These are phyloP conservation scores for Hymenochaete sp. DNA, from an alignment of 1,284 basidiomycete species.

Conservation along the genomic window DNA sequence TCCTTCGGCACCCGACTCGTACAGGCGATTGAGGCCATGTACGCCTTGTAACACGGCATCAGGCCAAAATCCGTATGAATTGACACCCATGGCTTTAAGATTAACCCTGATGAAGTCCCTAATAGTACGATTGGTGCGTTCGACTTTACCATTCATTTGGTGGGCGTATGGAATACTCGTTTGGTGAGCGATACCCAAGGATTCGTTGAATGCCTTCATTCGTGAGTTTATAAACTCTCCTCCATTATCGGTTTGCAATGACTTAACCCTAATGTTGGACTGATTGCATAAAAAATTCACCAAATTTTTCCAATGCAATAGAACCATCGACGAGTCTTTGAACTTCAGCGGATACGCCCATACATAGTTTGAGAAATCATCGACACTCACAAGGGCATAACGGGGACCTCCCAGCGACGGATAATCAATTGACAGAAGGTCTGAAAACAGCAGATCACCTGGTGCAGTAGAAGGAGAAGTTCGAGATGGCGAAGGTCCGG, in stretches of 20 bases:
- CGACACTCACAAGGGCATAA: not conserved
- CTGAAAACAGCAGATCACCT: not conserved
- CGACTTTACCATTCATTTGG: slow-evolving; percentile 19
- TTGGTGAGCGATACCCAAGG: slow-evolving; percentile 4
- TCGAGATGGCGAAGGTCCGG: not conserved
- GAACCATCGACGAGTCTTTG: not conserved
- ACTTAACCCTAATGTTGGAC: not conserved
- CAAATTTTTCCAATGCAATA: not conserved
- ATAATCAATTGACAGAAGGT: slow-evolving; percentile 1
- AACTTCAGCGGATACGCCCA: not conserved
- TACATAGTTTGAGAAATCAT: not conserved
- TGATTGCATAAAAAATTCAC: not conserved
- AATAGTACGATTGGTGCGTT: slow-evolving; percentile 17
- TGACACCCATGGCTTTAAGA: slow-evolving; percentile 16
- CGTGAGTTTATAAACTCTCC: slow-evolving; percentile 9
- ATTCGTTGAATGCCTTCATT: slow-evolving; percentile 1
- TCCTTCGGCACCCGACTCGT: not conserved
- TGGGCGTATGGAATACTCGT: slow-evolving; percentile 13
- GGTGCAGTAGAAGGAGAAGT: not conserved
- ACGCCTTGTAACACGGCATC: slow-evolving; percentile 13
- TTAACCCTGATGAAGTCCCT: slow-evolving; percentile 14
- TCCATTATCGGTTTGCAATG: slow-evolving; percentile 11
- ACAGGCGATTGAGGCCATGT: not conserved
- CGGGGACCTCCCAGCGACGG: not conserved
- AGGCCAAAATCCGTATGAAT: slow-evolving; percentile 19